A percentile compares a stretch with the other conserved stretches of the same genome.
phyloP scores from a whole-genome alignment of 257 asterid species.

The Schizonepeta tenuifolia region DNA sequence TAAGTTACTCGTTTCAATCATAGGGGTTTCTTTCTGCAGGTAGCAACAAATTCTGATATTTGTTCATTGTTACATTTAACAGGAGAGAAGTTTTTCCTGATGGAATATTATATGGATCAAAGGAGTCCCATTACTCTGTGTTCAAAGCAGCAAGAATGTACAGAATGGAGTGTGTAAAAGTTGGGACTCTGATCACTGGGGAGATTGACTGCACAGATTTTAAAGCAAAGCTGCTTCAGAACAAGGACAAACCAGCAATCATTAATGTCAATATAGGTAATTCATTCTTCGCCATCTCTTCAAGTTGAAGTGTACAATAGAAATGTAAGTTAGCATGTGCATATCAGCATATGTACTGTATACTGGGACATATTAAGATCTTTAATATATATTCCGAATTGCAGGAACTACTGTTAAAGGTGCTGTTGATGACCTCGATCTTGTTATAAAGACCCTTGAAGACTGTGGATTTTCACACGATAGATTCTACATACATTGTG shows the following conservation, averaged over 20 bases:
- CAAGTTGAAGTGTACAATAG: slow-evolving; percentile 8
- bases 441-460: slow-evolving; percentile 86
- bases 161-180: slow-evolving; percentile 91
- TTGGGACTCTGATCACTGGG: slow-evolving; percentile 78
- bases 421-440: slow-evolving; percentile 99
- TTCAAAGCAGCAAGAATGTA: slow-evolving; percentile 99
- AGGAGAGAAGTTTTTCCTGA: slow-evolving; percentile 98
- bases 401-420: slow-evolving; percentile 99
- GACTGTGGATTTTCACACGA: slow-evolving; percentile 79
- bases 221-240: slow-evolving; percentile 58
- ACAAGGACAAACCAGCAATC: slow-evolving; percentile 92
- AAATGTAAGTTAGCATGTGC: background rate
- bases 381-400: slow-evolving; percentile 29
- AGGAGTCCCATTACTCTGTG: slow-evolving; percentile 92
- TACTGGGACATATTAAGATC: slow-evolving; percentile 11
- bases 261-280: slow-evolving; percentile 89
- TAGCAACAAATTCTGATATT: slow-evolving; percentile 32
- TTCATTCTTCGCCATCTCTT: slow-evolving; percentile 23
- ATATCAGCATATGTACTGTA: background rate
- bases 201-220: slow-evolving; percentile 91
- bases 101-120: slow-evolving; percentile 88
- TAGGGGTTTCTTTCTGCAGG: slow-evolving; percentile 7
- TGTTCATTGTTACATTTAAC: slow-evolving; percentile 34
- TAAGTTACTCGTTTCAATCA: slow-evolving; percentile 12
- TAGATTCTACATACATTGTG: slow-evolving; percentile 95